Evolutionary conservation across 495 filamentous ascomycete species (phyloP).

Genomic region (Aspergillus kassunensis): DNA sequence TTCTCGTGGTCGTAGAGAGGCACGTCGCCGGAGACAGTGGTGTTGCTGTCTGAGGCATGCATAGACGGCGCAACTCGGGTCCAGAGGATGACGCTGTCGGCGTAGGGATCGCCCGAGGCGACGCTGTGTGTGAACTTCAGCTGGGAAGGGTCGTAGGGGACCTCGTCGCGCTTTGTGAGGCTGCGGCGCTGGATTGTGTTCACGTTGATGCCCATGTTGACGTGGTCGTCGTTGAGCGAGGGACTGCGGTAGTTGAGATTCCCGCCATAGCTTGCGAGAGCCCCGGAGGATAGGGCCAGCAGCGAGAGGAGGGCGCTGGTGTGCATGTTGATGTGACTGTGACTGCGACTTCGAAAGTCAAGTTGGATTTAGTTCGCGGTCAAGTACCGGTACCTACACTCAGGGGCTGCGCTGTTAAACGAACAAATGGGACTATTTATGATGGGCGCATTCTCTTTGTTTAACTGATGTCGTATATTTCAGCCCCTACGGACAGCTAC

Average conservation of each 20-base stretch:
- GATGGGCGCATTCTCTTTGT: too few species aligned
- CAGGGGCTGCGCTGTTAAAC: too few species aligned
- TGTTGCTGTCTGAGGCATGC: constrained; percentile 52
- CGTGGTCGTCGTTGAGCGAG: constrained; percentile 47
- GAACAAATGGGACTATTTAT: not conserved
- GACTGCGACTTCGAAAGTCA: not conserved
- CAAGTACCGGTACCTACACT: too few species aligned
- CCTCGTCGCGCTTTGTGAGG: constrained; percentile 24
- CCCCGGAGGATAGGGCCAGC: constrained; percentile 10
- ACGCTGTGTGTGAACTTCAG: constrained; percentile 66
- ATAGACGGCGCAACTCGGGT: constrained; percentile 54
- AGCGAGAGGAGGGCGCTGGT: constrained; percentile 8
- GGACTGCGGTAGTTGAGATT: constrained; percentile 60
- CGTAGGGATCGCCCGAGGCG: constrained; percentile 66
- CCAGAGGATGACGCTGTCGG: constrained; percentile 63
- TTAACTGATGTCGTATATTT: not conserved
- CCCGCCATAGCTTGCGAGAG: constrained; percentile 25
- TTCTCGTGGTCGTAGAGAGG: constrained; percentile 56
- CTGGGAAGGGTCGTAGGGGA: constrained; percentile 38
- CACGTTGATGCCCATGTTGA: constrained; percentile 51
- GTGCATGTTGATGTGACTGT: too few species aligned
- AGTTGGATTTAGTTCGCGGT: too few species aligned
- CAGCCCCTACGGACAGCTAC: not conserved
- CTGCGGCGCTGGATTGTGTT: constrained; percentile 30
- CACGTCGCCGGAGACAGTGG: constrained; percentile 50